phyloP scores from a whole-genome alignment of 1,284 basidiomycete genomes.

The Trichosporon sp. region DNA sequence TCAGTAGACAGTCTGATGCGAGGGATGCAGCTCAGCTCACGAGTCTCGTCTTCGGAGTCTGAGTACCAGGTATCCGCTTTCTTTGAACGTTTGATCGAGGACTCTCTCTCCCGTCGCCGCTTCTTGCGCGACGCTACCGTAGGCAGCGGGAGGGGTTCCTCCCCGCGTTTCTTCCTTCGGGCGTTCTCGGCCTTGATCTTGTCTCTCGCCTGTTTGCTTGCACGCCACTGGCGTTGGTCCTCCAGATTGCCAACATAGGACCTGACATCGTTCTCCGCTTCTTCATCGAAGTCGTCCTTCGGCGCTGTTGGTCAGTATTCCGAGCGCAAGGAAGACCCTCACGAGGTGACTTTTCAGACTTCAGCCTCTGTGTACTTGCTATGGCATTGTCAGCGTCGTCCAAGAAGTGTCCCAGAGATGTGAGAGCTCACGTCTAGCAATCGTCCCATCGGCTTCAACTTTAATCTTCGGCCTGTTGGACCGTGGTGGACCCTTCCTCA shows the following conservation, averaged over 20 bases:
- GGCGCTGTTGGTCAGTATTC: conserved; percentile 1
- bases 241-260: conserved; percentile 21
- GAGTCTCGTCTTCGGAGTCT: neutral
- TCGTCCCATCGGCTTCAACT: neutral
- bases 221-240: conserved; percentile 11
- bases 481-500: neutral
- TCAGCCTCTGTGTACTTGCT: neutral
- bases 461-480: neutral
- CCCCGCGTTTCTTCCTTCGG: conserved; percentile 19
- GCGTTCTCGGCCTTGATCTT: conserved; percentile 19
- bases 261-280: conserved; percentile 21
- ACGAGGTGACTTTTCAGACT: neutral
- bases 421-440: neutral
- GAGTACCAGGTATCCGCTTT: neutral
- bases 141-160: conserved; percentile 16
- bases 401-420: neutral
- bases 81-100: neutral
- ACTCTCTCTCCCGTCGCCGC: neutral
- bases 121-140: conserved; percentile 10
- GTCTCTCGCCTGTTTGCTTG: conserved; percentile 6
- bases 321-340: neutral
- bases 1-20: conserved; percentile 16
- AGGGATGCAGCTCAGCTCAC: neutral
- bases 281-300: conserved; percentile 35
- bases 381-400: neutral